These are phyloP conservation scores for Amanita muscaria DNA, from an alignment of 768 basidiomycete genomes.

Conservation along the genomic window DNA sequence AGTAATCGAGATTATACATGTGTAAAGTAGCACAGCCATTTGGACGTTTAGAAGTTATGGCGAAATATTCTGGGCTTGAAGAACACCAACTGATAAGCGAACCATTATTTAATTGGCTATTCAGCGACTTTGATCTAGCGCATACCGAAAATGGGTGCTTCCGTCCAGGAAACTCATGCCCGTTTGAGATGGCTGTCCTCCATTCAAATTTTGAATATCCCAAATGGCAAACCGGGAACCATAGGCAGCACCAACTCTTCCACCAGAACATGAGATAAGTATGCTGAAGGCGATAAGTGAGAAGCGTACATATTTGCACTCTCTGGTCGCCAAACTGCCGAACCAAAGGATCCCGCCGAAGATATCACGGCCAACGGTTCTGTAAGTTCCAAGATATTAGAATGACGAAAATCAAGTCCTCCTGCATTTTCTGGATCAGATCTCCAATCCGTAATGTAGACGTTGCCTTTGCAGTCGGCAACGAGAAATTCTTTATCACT, in stretches of 20 bases:
- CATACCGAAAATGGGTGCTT: conserved; percentile 58
- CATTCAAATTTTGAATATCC: conserved; percentile 64
- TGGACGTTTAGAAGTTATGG: conserved; percentile 55
- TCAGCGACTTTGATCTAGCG: conserved; percentile 6
- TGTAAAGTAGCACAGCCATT: conserved; percentile 58
- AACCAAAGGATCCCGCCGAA: conserved; percentile 41
- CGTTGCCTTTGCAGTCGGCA: conserved; percentile 62
- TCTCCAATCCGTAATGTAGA: conserved; percentile 80
- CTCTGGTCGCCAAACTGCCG: conserved; percentile 63
- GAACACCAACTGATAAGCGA: conserved; percentile 57
- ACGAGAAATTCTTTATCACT: conserved; percentile 76
- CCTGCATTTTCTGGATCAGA: conserved; percentile 52
- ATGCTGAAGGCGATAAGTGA: background rate
- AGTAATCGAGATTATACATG: conserved; percentile 58
- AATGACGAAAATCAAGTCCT: conserved; percentile 49
- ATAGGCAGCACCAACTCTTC: conserved; percentile 73
- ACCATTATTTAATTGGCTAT: conserved; percentile 1
- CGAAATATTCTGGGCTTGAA: conserved; percentile 70
- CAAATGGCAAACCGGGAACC: conserved; percentile 67
- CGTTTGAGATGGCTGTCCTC: conserved; percentile 61
- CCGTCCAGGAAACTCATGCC: conserved; percentile 62
- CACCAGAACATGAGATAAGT: too few relatives aligned
- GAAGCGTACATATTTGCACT: conserved; percentile 57
- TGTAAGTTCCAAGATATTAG: conserved; percentile 59
- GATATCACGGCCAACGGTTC: conserved; percentile 59